phyloP scores from a whole-genome alignment of 305 asterid genomes.

The Coffea humblotiana region DNA sequence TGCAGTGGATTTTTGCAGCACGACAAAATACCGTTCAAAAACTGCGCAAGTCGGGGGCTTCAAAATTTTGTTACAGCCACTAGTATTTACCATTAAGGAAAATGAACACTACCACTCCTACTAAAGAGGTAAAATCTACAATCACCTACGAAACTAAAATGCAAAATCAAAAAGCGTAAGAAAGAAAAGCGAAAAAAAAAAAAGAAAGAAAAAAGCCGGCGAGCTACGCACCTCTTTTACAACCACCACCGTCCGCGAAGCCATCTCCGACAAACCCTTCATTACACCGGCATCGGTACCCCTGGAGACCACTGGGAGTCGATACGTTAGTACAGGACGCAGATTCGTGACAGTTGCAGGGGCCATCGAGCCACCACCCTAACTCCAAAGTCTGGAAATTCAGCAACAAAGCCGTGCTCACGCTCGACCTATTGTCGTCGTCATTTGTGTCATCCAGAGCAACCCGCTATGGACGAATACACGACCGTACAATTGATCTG shows the following conservation, averaged over 20 bases:
- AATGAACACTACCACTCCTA: too few relatives aligned
- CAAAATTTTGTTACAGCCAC: too few relatives aligned
- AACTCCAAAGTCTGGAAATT: conserved; percentile 64
- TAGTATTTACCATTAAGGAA: too few relatives aligned
- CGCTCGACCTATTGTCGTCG: neutral
- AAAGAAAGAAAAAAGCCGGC: neutral
- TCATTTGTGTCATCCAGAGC: conserved; percentile 21
- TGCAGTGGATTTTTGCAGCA: neutral
- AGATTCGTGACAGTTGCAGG: conserved; percentile 40
- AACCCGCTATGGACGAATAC: conserved; percentile 58
- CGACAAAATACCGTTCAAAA: neutral
- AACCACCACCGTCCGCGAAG: conserved; percentile 49
- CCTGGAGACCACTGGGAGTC: neutral
- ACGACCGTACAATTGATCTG: conserved; percentile 34
- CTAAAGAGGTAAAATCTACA: neutral
- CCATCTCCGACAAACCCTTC: conserved; percentile 80
- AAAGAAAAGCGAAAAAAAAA: too few relatives aligned
- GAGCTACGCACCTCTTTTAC: conserved; percentile 60
- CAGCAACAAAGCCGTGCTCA: conserved; percentile 37
- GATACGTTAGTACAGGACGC: conserved; percentile 40
- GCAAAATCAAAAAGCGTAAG: neutral
- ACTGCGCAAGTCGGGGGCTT: too few relatives aligned
- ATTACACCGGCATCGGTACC: conserved; percentile 64
- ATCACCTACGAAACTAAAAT: neutral
- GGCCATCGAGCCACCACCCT: conserved; percentile 77